These are phyloP conservation scores for Candida verbasci DNA, from an alignment of 805 yeast species.

Conservation along the genomic window DNA sequence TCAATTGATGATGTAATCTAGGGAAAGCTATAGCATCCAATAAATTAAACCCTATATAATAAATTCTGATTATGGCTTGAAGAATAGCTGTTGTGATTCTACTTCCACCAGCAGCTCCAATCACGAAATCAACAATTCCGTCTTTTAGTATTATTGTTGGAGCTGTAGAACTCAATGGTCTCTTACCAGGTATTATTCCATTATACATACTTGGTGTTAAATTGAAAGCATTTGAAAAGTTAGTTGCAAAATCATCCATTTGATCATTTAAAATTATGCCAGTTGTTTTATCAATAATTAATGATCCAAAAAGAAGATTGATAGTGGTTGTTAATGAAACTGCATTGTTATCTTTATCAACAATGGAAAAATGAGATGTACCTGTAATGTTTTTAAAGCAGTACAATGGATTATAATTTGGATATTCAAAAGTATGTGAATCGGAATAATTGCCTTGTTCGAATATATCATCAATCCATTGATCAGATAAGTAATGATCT, in stretches of 20 bases:
- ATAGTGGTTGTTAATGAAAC: constrained; percentile 87
- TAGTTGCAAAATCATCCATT: constrained; percentile 88
- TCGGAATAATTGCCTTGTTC: constrained; percentile 47
- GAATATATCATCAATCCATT: constrained; percentile 55
- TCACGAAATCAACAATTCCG: constrained; percentile 52
- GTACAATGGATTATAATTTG: constrained; percentile 73
- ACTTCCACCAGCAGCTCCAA: constrained; percentile 96
- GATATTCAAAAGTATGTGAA: constrained; percentile 57
- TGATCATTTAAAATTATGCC: constrained; percentile 84
- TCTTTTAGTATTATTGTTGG: constrained; percentile 63
- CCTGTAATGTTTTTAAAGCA: constrained; percentile 82
- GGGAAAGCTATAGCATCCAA: constrained; percentile 75
- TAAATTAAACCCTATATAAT: constrained; percentile 54
- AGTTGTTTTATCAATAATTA: constrained; percentile 74
- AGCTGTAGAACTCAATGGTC: constrained; percentile 82
- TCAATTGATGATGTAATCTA: constrained; percentile 81
- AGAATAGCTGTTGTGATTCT: constrained; percentile 78
- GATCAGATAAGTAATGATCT: constrained; percentile 39
- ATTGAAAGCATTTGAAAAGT: constrained; percentile 65
- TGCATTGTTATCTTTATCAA: constrained; percentile 72
- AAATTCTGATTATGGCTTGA: constrained; percentile 69
- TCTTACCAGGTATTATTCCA: constrained; percentile 64
- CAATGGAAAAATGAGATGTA: constrained; percentile 79
- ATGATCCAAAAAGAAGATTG: constrained; percentile 77
- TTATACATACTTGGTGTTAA: constrained; percentile 79